Evolutionary conservation across 2,329 filamentous ascomycete genomes (phyloP).

Genomic region (Pseudogymnoascus sp.): DNA sequence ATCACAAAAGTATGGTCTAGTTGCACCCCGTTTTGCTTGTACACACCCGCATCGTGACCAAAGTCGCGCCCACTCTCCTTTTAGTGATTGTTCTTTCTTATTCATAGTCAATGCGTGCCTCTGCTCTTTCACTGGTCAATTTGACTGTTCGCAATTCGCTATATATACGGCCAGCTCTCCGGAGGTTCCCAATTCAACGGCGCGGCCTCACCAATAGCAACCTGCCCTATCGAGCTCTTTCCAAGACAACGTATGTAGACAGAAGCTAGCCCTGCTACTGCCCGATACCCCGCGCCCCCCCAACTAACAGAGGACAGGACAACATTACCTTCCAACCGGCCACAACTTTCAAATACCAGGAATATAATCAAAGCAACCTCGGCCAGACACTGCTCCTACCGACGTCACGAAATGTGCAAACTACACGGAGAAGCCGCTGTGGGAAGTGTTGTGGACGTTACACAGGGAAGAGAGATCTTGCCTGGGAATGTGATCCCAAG

Average conservation of each 20-base stretch:
- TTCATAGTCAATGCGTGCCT: slow-evolving; percentile 12
- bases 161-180: slow-evolving; percentile 7
- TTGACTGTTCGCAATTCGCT: slow-evolving; percentile 11
- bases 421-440: slow-evolving; percentile 48
- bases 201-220: slow-evolving; percentile 10
- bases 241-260: slow-evolving; percentile 7
- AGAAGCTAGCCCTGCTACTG: slow-evolving; percentile 11
- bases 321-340: slow-evolving; percentile 19
- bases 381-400: slow-evolving; percentile 63
- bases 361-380: slow-evolving; percentile 21
- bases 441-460: slow-evolving; percentile 52
- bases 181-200: slow-evolving; percentile 7
- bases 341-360: slow-evolving; percentile 22
- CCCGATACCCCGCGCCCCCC: slow-evolving; percentile 1
- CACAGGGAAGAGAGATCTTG: slow-evolving; percentile 71
- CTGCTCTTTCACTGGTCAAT: slow-evolving; percentile 9
- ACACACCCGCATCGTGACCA: not conserved
- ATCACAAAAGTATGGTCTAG: not conserved
- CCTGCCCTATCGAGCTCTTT: slow-evolving; percentile 10
- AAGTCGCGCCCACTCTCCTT: slow-evolving; percentile 6
- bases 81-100: slow-evolving; percentile 10
- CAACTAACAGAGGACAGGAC: slow-evolving; percentile 20
- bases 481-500: slow-evolving; percentile 86
- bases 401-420: slow-evolving; percentile 66
- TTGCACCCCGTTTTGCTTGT: slow-evolving; percentile 2